Evolutionary conservation across 2,329 filamentous ascomycete genomes (phyloP), one percentile per base, ranked within the genome.

Genomic region (Pseudomassariella vexata): DNA sequence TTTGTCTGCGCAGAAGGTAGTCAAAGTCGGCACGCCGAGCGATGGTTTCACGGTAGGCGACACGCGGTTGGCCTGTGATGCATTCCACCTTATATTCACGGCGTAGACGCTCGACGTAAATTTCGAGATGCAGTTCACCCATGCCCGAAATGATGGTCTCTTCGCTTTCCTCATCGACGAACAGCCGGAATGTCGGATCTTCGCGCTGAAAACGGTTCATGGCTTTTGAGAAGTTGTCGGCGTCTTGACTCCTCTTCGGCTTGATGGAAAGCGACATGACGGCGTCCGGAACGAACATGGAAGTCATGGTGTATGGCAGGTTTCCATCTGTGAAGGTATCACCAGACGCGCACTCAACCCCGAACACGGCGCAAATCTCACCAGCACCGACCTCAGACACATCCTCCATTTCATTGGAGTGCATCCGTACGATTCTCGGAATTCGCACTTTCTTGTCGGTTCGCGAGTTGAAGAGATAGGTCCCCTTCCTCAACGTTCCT

Each of bases 341-440:
- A 50, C 92, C 92, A 25, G 90, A 96, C 21, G 92, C 89, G 59
- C 92, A 98, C 50, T 98, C 92, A 34, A 98, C 85, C 53, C 92
- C 92, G 55, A 98, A 98, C 37, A 98, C 92, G 39, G 92, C 92
- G 56, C 92, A 98, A 44, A 98, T 98, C 62, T 98, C 92, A 61
- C 92, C 92, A 33, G 92, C 90, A 32, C 89, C 87, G 42, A 98
- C 83, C 59, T 95, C 89, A 35, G 66, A 70, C 19, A 95, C 87
- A 54, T 98, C 92, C 60, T 98, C 92, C 90, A 98, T 95, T 55
- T 98, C 92, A 56, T 96, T 95, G 27, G 89, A 95, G 69, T 98
- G 92, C 92, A 98, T 98, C 41, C 92, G 87, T 41, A 98, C 92
- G 50, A 98, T 96, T 54, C 90, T 85, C 14, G 92, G 92, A 36